Evolutionary conservation across 2,329 filamentous ascomycete species (phyloP).

Genomic region (Septoria petroselini): DNA sequence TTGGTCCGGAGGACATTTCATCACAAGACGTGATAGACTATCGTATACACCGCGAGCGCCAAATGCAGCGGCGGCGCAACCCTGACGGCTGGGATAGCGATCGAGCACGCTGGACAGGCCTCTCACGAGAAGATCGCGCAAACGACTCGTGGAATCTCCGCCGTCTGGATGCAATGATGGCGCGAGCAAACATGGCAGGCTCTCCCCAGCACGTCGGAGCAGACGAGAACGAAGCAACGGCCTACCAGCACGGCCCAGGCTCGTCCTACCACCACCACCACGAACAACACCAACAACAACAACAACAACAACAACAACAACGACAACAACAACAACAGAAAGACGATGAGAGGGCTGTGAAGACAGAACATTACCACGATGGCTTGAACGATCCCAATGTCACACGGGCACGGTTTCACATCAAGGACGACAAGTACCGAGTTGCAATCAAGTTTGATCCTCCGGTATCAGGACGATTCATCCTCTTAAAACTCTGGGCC

Average conservation of each 20-base stretch:
- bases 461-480: constrained; percentile 66
- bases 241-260: constrained; percentile 20
- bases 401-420: constrained; percentile 73
- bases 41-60: constrained; percentile 31
- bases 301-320: no score
- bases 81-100: constrained; percentile 30
- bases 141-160: constrained; percentile 24
- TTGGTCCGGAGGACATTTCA: constrained; percentile 34
- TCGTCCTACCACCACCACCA: constrained; percentile 15
- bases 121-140: constrained; percentile 23
- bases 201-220: constrained; percentile 25
- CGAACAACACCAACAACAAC: no score
- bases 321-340: no score
- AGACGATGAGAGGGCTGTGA: constrained; percentile 11
- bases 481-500: constrained; percentile 88
- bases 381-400: constrained; percentile 32
- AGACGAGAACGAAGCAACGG: constrained; percentile 20
- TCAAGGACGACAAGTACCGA: constrained; percentile 75
- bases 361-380: constrained; percentile 24
- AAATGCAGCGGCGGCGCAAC: constrained; percentile 32
- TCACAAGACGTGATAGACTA: constrained; percentile 37
- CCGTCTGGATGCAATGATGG: constrained; percentile 31
- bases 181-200: constrained; percentile 28
- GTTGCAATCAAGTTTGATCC: constrained; percentile 85
- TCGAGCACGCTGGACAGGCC: constrained; percentile 18